Percentiles rank a stretch among this genome's conserved stretches.
Conservation (phyloP, 1,284 basidiomycete species). For the Fomitopsis betulina region DNA sequence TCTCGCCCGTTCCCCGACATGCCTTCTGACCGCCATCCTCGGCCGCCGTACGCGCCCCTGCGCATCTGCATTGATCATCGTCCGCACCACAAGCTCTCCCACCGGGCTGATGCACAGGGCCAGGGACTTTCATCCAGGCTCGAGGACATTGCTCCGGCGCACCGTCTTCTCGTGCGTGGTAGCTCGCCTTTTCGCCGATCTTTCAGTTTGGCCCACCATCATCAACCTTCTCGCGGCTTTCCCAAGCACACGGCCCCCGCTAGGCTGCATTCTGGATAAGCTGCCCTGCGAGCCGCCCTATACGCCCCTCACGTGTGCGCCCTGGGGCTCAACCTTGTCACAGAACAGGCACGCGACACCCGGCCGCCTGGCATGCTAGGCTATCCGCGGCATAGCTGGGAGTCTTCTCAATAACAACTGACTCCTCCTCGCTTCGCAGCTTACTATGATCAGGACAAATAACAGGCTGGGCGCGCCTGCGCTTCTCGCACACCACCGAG, state of each 20-base stretch:
- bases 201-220: background rate
- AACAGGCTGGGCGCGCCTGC: background rate
- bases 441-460: background rate
- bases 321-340: background rate
- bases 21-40: background rate
- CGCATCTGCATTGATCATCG: too few species aligned
- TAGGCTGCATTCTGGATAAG: background rate
- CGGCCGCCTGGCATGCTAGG: background rate
- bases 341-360: background rate
- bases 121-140: too few species aligned
- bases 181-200: slow-evolving; percentile 1
- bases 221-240: background rate
- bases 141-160: too few species aligned
- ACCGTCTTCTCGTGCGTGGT: background rate
- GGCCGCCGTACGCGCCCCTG: too few species aligned
- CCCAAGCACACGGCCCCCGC: slow-evolving; percentile 1
- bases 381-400: background rate
- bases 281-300: background rate
- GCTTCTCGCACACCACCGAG: background rate
- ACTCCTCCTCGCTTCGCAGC: background rate
- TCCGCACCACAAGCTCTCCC: too few species aligned
- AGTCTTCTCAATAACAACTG: background rate
- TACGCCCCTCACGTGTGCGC: background rate
- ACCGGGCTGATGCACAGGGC: too few species aligned
- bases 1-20: background rate